phyloP scores from a whole-genome alignment of 2,329 filamentous ascomycete species.

The Emmonsiellopsis sp. region DNA sequence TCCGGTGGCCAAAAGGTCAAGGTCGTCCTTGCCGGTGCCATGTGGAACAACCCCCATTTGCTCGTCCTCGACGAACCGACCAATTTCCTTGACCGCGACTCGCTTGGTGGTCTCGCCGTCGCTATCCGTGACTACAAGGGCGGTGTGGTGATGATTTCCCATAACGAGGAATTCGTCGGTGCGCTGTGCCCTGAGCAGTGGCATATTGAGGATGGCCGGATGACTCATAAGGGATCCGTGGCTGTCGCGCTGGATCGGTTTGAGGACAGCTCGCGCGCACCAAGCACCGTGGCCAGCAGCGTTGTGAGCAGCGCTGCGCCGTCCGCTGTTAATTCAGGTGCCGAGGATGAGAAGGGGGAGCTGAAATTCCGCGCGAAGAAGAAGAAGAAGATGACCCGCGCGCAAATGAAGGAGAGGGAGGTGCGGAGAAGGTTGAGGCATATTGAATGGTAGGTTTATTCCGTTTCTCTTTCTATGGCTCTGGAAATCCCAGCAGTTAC shows the following conservation, averaged over 20 bases:
- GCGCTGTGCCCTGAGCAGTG: constrained; percentile 94
- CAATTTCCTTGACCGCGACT: constrained; percentile 98
- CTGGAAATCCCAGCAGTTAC: constrained; percentile 5
- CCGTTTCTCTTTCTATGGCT: neutral
- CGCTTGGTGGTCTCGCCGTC: constrained; percentile 89
- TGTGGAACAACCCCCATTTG: constrained; percentile 99
- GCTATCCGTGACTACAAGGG: constrained; percentile 98
- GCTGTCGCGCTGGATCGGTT: constrained; percentile 73
- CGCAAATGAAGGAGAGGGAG: constrained; percentile 89
- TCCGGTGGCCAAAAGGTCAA: constrained; percentile 99
- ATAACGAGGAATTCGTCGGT: constrained; percentile 98
- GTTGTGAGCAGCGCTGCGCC: constrained; percentile 50
- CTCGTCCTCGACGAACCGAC: constrained; percentile 97
- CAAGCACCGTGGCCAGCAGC: constrained; percentile 48
- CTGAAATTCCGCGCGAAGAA: constrained; percentile 84
- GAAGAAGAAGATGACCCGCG: constrained; percentile 99
- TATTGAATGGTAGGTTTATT: constrained; percentile 45
- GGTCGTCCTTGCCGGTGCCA: constrained; percentile 88
- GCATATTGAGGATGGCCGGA: constrained; percentile 80
- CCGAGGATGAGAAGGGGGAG: constrained; percentile 59
- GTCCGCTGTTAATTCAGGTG: constrained; percentile 68
- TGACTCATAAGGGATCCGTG: constrained; percentile 71
- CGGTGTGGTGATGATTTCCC: constrained; percentile 97
- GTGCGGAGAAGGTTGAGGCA: constrained; percentile 78
- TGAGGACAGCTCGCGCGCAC: constrained; percentile 61